Conservation (phyloP, 495 filamentous ascomycete genomes). For the Sordaria brevicollis region DNA sequence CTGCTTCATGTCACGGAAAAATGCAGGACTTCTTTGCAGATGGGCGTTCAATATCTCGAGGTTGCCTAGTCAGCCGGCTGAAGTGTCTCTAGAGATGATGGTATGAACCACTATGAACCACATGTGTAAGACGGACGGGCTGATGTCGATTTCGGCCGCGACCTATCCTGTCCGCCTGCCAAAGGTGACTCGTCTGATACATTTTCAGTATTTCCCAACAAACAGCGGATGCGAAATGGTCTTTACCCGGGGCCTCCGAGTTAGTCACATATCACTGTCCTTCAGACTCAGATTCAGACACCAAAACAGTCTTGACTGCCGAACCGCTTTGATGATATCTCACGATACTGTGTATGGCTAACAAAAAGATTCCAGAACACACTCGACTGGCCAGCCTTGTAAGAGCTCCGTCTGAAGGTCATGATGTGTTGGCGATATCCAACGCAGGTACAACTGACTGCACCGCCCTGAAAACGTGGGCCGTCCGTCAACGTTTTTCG, state of each 20-base stretch:
- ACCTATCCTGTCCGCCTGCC: background rate
- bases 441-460: background rate
- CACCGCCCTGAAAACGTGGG: background rate
- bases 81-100: background rate
- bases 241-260: background rate
- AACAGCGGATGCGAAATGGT: background rate
- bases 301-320: background rate
- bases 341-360: background rate
- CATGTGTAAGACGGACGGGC: background rate
- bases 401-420: background rate
- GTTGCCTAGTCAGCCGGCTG: background rate
- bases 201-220: background rate
- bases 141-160: background rate
- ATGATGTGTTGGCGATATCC: background rate
- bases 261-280: slow-evolving; percentile 3
- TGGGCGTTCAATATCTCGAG: background rate
- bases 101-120: background rate
- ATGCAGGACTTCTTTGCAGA: background rate
- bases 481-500: background rate
- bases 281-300: background rate
- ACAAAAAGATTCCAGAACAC: background rate
- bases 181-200: background rate
- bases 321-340: background rate
- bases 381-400: background rate
- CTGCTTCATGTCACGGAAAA: background rate